Percentiles rank a stretch among this genome's conserved stretches.
Conservation (phyloP, 306 rosid genomes). For the Dryas drummondii region DNA sequence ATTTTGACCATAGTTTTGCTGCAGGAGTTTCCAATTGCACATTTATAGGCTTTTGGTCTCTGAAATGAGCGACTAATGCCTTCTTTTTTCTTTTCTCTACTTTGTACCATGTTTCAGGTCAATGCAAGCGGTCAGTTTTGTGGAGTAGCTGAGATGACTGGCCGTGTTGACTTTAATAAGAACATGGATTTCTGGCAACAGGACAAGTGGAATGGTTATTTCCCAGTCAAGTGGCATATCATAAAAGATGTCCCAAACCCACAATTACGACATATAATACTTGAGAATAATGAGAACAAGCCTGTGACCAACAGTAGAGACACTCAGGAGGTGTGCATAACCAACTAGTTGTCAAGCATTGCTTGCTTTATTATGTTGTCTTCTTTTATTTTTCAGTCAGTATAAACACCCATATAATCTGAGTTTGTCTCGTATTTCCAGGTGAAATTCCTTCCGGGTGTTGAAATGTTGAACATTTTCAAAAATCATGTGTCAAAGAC, state of each 20-base stretch:
- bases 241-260: conserved; percentile 76
- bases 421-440: conserved; percentile 34
- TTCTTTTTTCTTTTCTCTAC: conserved; percentile 6
- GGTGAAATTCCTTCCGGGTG: conserved; percentile 62
- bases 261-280: conserved; percentile 72
- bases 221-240: conserved; percentile 87
- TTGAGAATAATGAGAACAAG: conserved; percentile 80
- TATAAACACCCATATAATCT: conserved; percentile 9
- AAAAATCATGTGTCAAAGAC: conserved; percentile 55
- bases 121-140: conserved; percentile 93
- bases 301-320: conserved; percentile 87
- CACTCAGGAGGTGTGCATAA: conserved; percentile 71
- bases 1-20: conserved; percentile 6
- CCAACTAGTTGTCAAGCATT: background rate
- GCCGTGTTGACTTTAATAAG: conserved; percentile 66
- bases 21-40: background rate
- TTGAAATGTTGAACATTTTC: conserved; percentile 58
- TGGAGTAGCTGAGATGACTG: conserved; percentile 89
- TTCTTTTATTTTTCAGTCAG: background rate
- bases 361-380: background rate
- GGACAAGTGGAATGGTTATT: conserved; percentile 85
- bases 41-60: background rate
- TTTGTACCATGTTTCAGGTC: conserved; percentile 46
- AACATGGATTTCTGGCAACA: conserved; percentile 94
- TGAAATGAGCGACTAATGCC: background rate